Conservation (phyloP, 2,329 filamentous ascomycete genomes). For the Albophoma yamanashiensis region DNA sequence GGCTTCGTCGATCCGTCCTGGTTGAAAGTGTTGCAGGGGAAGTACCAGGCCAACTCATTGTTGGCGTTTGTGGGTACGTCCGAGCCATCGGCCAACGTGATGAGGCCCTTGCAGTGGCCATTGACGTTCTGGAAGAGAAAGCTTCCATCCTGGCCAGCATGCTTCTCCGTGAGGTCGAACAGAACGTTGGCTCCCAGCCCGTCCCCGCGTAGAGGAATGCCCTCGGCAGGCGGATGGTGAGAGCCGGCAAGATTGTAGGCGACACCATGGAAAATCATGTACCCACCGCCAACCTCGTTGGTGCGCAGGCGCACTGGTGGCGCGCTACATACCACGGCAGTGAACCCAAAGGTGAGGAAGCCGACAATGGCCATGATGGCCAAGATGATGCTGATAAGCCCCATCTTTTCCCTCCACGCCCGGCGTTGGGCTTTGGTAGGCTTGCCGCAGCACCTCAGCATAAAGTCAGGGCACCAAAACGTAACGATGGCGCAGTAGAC, state of each 20-base stretch:
- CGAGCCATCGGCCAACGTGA: conserved; percentile 59
- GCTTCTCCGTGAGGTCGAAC: conserved; percentile 71
- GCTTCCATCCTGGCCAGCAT: conserved; percentile 85
- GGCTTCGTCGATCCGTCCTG: conserved; percentile 79
- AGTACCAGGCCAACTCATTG: conserved; percentile 86
- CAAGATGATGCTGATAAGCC: conserved; percentile 86
- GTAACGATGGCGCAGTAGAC: conserved; percentile 90
- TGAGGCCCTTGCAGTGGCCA: conserved; percentile 85
- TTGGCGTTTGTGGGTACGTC: conserved; percentile 68
- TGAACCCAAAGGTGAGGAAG: conserved; percentile 96
- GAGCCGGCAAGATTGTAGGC: conserved; percentile 77
- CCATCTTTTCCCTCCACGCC: conserved; percentile 98
- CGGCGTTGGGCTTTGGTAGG: conserved; percentile 75
- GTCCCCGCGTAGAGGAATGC: conserved; percentile 50
- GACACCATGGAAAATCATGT: conserved; percentile 92
- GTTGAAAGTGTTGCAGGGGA: conserved; percentile 83
- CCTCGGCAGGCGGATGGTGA: conserved; percentile 67
- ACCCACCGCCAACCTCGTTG: conserved; percentile 71
- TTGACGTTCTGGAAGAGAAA: conserved; percentile 99
- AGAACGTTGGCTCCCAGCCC: conserved; percentile 63
- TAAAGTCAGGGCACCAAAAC: conserved; percentile 84
- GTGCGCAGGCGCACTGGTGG: conserved; percentile 64
- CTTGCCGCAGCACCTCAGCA: conserved; percentile 79
- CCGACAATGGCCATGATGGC: conserved; percentile 81
- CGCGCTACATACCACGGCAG: conserved; percentile 68